Evolutionary conservation across 345 rosid species (phyloP).

Genomic region (Pugionium dolabratum): DNA sequence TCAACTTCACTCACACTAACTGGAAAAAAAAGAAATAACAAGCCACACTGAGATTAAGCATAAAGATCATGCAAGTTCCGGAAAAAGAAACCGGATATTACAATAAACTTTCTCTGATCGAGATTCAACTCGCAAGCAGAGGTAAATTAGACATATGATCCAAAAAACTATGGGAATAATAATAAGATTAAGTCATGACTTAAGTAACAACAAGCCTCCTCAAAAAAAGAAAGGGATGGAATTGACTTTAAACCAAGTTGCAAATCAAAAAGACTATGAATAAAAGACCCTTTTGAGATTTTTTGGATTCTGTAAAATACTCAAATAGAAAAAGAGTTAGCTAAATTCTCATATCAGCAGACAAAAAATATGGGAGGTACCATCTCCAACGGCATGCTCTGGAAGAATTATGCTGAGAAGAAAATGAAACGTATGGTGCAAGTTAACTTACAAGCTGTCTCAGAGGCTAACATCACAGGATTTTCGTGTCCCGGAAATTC

Average conservation of each 20-base stretch:
- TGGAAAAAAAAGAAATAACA: conserved; percentile 40
- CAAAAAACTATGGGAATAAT: conserved; percentile 5
- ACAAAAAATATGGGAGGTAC: background rate
- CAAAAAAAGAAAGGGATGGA: background rate
- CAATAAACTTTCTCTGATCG: conserved; percentile 1
- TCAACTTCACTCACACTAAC: conserved; percentile 99
- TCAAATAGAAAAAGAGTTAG: background rate
- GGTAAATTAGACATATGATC: background rate
- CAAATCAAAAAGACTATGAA: conserved; percentile 1
- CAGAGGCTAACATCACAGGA: conserved; percentile 83
- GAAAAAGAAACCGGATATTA: background rate
- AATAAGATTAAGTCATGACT: background rate
- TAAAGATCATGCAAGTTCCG: background rate
- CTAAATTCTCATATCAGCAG: background rate
- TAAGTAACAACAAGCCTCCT: conserved; percentile 5
- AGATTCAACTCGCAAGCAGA: conserved; percentile 9
- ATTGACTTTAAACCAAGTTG: background rate
- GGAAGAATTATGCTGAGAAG: background rate
- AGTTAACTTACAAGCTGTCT: conserved; percentile 84
- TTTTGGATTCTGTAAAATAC: background rate
- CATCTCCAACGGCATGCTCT: background rate
- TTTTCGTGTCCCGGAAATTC: conserved; percentile 76
- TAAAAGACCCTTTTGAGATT: background rate
- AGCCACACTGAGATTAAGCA: background rate
- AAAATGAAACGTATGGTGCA: conserved; percentile 27